Percentiles rank a stretch among this genome's conserved stretches.
Conservation (phyloP, 176 grass and related monocot genomes). For the Hyparrhenia diplandra region DNA sequence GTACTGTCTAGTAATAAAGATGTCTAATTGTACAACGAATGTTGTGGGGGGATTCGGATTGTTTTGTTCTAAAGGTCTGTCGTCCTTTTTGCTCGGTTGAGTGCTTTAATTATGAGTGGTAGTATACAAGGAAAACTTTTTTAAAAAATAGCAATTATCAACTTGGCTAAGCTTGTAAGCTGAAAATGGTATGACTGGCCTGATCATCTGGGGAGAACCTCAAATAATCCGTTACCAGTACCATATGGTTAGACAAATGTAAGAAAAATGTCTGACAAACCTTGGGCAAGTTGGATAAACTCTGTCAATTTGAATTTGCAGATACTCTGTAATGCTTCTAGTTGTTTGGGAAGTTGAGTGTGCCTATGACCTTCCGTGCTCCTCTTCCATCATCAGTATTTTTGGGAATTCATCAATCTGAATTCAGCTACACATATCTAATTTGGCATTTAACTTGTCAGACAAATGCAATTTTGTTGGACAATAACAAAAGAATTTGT, state of each 20-base stretch:
- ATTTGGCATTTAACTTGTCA: background rate
- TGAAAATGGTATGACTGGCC: background rate
- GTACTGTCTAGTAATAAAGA: conserved; percentile 27
- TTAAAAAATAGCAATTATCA: background rate
- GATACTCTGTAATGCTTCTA: background rate
- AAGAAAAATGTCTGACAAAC: background rate
- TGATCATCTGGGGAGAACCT: background rate
- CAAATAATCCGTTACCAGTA: background rate
- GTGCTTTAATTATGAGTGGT: background rate
- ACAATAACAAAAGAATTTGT: background rate
- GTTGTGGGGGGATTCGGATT: background rate
- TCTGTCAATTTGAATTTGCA: background rate
- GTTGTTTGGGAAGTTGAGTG: background rate
- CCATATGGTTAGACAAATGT: background rate
- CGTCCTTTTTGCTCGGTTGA: background rate
- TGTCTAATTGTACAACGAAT: background rate
- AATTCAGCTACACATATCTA: background rate
- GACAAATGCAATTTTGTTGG: background rate
- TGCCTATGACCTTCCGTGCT: background rate
- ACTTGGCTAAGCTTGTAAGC: background rate
- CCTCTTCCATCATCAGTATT: background rate
- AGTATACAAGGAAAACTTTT: background rate
- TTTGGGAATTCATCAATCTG: background rate
- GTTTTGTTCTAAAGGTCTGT: background rate
- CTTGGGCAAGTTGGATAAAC: background rate